Evolutionary conservation across 1,284 basidiomycete species (phyloP).

Genomic region (Irpex lacteus): DNA sequence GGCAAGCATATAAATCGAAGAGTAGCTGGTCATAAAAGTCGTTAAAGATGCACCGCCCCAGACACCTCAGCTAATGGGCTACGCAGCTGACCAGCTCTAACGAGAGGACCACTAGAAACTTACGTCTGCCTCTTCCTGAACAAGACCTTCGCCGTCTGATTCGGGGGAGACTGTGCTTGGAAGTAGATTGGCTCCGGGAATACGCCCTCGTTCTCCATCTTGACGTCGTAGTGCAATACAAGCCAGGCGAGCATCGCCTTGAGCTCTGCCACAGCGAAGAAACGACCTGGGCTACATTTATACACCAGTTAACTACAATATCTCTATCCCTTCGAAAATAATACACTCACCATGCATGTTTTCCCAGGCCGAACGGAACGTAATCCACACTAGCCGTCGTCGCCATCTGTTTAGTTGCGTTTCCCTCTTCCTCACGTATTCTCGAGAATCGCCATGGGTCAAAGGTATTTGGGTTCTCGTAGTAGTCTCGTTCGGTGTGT

Average conservation of each 20-base stretch:
- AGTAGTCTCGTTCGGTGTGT: slow-evolving; percentile 34
- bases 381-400: slow-evolving; percentile 22
- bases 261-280: slow-evolving; percentile 25
- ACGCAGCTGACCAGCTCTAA: no score
- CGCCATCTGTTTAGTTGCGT: slow-evolving; percentile 22
- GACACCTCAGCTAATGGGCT: no score
- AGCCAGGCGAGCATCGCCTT: slow-evolving; percentile 25
- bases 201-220: slow-evolving; percentile 17
- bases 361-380: slow-evolving; percentile 27
- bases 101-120: neutral
- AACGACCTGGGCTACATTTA: slow-evolving; percentile 24
- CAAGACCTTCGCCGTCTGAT: slow-evolving; percentile 6
- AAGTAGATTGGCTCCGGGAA: slow-evolving; percentile 16
- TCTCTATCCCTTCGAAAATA: no score
- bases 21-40: no score
- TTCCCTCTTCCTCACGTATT: slow-evolving; percentile 20
- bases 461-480: slow-evolving; percentile 30
- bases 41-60: no score
- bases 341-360: slow-evolving; percentile 23
- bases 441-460: slow-evolving; percentile 37
- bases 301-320: neutral
- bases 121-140: slow-evolving; percentile 7
- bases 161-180: slow-evolving; percentile 11
- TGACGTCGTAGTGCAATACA: slow-evolving; percentile 24
- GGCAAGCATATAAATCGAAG: no score